phyloP scores from a whole-genome alignment of 1,284 basidiomycete species.

The Ceratorhiza oryzae-sativae region DNA sequence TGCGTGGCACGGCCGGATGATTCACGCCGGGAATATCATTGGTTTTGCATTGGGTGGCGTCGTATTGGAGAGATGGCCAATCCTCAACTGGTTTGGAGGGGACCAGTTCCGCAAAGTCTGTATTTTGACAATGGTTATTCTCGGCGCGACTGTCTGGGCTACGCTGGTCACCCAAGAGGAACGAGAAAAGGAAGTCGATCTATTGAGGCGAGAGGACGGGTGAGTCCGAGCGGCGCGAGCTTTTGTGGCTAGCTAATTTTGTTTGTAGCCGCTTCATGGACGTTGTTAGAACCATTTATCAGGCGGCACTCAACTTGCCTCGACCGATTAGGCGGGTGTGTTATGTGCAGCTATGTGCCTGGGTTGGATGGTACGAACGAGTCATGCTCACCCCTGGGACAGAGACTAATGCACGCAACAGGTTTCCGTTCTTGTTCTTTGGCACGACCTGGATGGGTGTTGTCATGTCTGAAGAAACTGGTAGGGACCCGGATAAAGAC shows the following conservation, averaged over 20 bases:
- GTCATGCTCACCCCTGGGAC: neutral
- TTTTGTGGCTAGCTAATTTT: neutral
- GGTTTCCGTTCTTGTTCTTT: conserved; percentile 96
- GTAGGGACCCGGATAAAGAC: conserved; percentile 76
- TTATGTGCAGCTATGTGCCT: conserved; percentile 88
- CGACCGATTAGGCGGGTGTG: conserved; percentile 86
- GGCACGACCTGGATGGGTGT: conserved; percentile 92
- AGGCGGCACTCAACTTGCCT: conserved; percentile 76
- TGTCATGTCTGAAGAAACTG: conserved; percentile 82
- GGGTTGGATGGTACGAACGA: conserved; percentile 83
- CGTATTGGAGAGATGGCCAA: conserved; percentile 56
- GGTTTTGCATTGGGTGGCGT: conserved; percentile 83
- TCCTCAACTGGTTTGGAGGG: conserved; percentile 85
- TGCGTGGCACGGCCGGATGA: conserved; percentile 98
- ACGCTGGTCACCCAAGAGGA: conserved; percentile 87
- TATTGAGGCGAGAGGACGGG: conserved; percentile 31
- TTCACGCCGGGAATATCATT: conserved; percentile 91
- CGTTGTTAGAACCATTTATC: conserved; percentile 76
- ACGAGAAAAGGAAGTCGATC: conserved; percentile 59
- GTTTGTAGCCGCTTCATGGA: conserved; percentile 56
- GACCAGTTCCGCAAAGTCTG: conserved; percentile 97
- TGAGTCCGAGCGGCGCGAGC: neutral
- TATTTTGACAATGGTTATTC: conserved; percentile 80
- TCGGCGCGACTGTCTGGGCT: conserved; percentile 82
- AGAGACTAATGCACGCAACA: conserved; percentile 46